phyloP scores from a whole-genome alignment of 2,329 filamentous ascomycete species.

The Tolypocladium tundrense region DNA sequence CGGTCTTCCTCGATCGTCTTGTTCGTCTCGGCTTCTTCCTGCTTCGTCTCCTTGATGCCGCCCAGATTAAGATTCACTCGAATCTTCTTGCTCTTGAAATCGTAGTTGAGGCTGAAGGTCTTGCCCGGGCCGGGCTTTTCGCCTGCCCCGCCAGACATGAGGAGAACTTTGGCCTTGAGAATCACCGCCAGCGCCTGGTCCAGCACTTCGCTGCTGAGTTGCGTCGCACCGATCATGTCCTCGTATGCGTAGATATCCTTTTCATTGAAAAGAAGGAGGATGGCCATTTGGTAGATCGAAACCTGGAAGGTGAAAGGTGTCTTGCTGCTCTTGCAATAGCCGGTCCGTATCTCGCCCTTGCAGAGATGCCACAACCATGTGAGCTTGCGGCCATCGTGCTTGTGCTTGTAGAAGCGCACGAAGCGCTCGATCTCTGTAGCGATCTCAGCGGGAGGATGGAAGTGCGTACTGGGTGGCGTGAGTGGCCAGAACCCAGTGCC shows the following conservation, averaged over 20 bases:
- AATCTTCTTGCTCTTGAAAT: constrained; percentile 98
- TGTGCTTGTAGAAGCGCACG: constrained; percentile 83
- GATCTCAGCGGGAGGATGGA: constrained; percentile 78
- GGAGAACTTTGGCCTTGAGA: constrained; percentile 84
- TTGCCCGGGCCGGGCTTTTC: constrained; percentile 71
- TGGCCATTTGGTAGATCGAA: constrained; percentile 95
- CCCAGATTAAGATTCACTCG: constrained; percentile 93
- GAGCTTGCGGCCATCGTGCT: constrained; percentile 91
- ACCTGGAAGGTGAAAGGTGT: constrained; percentile 95
- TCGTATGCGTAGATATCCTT: constrained; percentile 76
- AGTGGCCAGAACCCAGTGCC: constrained; percentile 98
- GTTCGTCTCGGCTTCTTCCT: constrained; percentile 93
- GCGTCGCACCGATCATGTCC: constrained; percentile 74
- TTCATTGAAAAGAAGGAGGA: constrained; percentile 90
- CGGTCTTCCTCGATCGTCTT: constrained; percentile 99
- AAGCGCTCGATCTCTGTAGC: constrained; percentile 84
- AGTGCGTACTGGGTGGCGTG: constrained; percentile 75
- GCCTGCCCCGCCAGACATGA: constrained; percentile 53
- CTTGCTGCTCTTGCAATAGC: constrained; percentile 82
- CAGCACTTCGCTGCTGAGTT: constrained; percentile 69
- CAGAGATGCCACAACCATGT: constrained; percentile 98
- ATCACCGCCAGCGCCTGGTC: constrained; percentile 81
- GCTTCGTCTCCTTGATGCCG: constrained; percentile 92
- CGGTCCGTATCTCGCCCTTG: constrained; percentile 92
- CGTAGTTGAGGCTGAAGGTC: constrained; percentile 76